Conservation (phyloP, 2,329 filamentous ascomycete genomes). For the Neophaeococcomyces mojaviensis region DNA sequence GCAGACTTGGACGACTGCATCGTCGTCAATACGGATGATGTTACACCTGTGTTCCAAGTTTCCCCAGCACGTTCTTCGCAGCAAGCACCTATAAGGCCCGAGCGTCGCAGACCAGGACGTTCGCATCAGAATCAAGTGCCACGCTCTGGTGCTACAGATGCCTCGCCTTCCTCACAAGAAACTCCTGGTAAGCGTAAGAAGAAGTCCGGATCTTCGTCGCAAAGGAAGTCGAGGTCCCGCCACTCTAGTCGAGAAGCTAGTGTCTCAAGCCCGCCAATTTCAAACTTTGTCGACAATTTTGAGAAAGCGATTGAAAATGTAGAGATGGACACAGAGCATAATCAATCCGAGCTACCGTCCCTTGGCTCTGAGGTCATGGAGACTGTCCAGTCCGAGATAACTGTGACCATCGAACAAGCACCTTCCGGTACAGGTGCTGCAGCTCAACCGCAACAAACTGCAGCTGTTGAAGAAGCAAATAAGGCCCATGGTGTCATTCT, state of each 20-base stretch:
- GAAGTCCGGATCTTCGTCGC: too few species aligned
- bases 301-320: not conserved
- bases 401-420: not conserved
- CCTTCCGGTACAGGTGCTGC: not conserved
- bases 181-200: too few species aligned
- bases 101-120: not conserved
- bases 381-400: not conserved
- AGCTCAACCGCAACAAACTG: not conserved
- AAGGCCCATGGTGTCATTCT: too few species aligned
- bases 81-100: not conserved
- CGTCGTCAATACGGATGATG: not conserved
- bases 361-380: not conserved
- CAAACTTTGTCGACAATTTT: not conserved
- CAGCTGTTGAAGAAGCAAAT: too few species aligned
- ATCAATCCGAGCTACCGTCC: not conserved
- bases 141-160: too few species aligned
- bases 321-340: not conserved
- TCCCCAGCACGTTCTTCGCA: not conserved
- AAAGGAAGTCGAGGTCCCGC: too few species aligned
- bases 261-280: not conserved
- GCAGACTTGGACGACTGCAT: not conserved
- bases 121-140: too few species aligned
- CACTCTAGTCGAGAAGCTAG: not conserved
- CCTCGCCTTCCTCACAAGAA: too few species aligned
- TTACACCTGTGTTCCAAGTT: not conserved